Base-by-base conservation (phyloP, 805 yeast species). In the Ogataea trehaloabstinens region DNA sequence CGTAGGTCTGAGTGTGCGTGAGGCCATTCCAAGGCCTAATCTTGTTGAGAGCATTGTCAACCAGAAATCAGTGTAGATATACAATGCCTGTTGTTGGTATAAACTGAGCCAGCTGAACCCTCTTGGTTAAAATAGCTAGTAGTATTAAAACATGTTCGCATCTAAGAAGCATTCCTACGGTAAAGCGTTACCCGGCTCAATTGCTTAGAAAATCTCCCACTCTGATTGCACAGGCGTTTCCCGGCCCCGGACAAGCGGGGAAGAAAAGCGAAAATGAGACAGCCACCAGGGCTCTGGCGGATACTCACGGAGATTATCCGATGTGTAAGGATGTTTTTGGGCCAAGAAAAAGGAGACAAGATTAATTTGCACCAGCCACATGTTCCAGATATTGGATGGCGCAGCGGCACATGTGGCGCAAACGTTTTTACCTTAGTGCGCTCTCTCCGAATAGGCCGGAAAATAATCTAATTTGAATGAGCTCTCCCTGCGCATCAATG, bases 11-110 rank as follows among this genome's bases (percentile, higher is more conserved):
- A 31, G 17, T 10, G 32, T 21, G 34, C 45, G 32, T 32, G 44
- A 44, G 10, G 47, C 31, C 34, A 48, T 33, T 19, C 56, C 57
- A 18, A 55, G 48, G n/a, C 60, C 57, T 18, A 47, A 25, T 45
- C 57, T 51, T 7, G 43, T 17, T 4, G 46, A 22, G 4, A 36
- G 34, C 40, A 36, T 36, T 11, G 30, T n/a, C n/a, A n/a, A n/a
- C n/a, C n/a, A n/a, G n/a, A n/a, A n/a, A n/a, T n/a, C n/a, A n/a
- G n/a, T 4, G 5, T 25, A 19, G 37, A 13, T 22, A 16, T 18
- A n/a, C 27, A 24, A n/a, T 24, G 27, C n/a, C 27, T 10, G 27
- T 5, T 7, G 7, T 11, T 15, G 17, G 18, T 28, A 20, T 28
- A 19, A 28, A 28, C 16, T 5, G 8, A 7, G 18, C 20, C 6